These are phyloP conservation scores for Emmonsia crescens DNA, from an alignment of 2,329 filamentous ascomycete genomes.

Conservation along the genomic window DNA sequence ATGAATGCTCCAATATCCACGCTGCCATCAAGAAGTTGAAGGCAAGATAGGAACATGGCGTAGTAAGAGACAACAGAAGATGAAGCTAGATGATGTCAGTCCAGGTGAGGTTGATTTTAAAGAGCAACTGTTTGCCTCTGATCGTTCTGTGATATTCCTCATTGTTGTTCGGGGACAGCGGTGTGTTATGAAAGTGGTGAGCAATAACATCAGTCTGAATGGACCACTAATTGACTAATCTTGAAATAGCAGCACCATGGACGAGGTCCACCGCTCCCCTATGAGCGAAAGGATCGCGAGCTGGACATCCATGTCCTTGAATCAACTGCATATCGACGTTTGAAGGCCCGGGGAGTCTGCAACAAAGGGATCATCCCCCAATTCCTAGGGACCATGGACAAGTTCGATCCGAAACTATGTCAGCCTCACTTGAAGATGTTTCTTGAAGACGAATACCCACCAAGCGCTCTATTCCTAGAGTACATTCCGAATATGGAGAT, in stretches of 20 bases:
- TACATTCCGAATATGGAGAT: slow-evolving; percentile 17
- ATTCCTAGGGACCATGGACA: slow-evolving; percentile 9
- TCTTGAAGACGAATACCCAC: slow-evolving; percentile 12
- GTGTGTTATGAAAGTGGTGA: slow-evolving; percentile 18
- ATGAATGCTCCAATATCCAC: neutral
- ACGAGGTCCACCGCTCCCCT: neutral
- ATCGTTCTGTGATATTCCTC: slow-evolving; percentile 13
- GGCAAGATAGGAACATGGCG: neutral
- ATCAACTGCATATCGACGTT: slow-evolving; percentile 9
- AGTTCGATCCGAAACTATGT: slow-evolving; percentile 7
- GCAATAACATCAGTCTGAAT: slow-evolving; percentile 3
- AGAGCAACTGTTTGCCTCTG: slow-evolving; percentile 6
- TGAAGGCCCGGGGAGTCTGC: slow-evolving; percentile 6
- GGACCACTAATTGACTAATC: neutral
- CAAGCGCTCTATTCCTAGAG: slow-evolving; percentile 19
- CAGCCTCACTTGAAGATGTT: slow-evolving; percentile 6
- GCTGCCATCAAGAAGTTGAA: neutral
- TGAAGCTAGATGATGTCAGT: neutral
- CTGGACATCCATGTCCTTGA: slow-evolving; percentile 6
- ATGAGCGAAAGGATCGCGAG: slow-evolving; percentile 1
- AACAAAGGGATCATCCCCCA: slow-evolving; percentile 7
- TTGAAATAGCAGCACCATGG: slow-evolving; percentile 5
- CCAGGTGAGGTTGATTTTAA: slow-evolving; percentile 11
- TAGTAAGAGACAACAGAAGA: neutral
- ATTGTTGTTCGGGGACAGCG: slow-evolving; percentile 6